Evolutionary conservation across 2,329 filamentous ascomycete genomes (phyloP), one percentile per base, ranked within the genome.

Genomic region (Pestalotiopsis sp.): DNA sequence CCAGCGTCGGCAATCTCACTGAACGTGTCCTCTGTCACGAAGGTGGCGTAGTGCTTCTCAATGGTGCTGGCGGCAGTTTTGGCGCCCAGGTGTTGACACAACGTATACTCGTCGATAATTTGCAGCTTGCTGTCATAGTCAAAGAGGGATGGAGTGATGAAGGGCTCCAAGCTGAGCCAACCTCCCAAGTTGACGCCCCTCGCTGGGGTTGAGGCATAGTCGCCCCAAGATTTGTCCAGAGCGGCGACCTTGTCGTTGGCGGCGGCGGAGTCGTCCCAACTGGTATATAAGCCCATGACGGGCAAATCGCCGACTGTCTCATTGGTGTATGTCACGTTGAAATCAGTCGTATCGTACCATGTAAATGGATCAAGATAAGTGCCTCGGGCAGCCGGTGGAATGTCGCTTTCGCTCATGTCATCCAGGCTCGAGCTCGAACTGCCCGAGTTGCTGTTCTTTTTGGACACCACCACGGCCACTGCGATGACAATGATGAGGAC

Each of bases 111-210:
- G 76, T 99, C 96, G 20, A 98, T 86, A 57, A 98, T 89, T 4
- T 89, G 83, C 83, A 90, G 73, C 17, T 79, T 78, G 4, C 84
- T 83, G 77, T 92, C 93, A 70, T 87, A 87, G 70, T 89, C 82
- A 82, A 99, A 99, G 31, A 97, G 86, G 0, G 95, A 98, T 0
- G 96, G 96, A 4, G 93, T 95, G 78, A 99, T 98, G 79, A 97
- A 98, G 0, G 96, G 96, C 76, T 99, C 96, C 13, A 99, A 83
- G 2, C 92, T 93, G 1, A 99, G 87, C 96, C 96, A 99, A 13
- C 96, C 96, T 65, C 96, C 96, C 1, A 98, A 79, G 75, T 97
- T 98, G 45, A 98, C 93, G 1, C 96, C 96, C 6, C 95, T 90
- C 27, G 97, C 94, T 2, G 95, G 94, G 67, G 86, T 90, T 25